These are phyloP conservation scores for Pythium plurisporium DNA, from an alignment of 352 stramenopile genomes.

Conservation along the genomic window DNA sequence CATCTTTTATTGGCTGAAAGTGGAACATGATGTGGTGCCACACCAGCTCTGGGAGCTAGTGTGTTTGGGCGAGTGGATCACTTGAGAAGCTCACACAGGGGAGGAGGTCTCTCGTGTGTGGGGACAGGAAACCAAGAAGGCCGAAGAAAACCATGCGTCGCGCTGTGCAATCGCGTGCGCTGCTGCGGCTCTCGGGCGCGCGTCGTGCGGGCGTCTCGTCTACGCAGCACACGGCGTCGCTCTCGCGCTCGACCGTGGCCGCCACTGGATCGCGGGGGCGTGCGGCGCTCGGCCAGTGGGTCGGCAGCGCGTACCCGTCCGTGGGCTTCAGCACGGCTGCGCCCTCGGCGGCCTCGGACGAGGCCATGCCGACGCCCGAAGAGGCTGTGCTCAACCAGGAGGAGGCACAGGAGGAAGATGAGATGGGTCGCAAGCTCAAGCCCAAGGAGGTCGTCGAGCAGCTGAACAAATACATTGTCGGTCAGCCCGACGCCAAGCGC, in stretches of 20 bases:
- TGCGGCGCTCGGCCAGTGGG: not conserved
- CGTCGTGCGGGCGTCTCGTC: conserved; percentile 1
- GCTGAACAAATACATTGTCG: conserved; percentile 96
- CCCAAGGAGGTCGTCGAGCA: conserved; percentile 90
- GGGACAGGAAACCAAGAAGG: conserved; percentile 21
- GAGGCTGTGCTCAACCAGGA: conserved; percentile 22
- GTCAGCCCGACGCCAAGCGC: conserved; percentile 95
- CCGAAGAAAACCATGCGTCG: conserved; percentile 43
- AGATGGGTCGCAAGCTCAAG: conserved; percentile 85
- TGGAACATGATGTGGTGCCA: conserved; percentile 3
- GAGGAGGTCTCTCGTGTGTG: not conserved
- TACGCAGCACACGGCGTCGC: not conserved
- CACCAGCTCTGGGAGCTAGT: not conserved
- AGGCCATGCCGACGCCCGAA: conserved; percentile 22
- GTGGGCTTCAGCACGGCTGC: conserved; percentile 27
- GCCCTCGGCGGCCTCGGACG: conserved; percentile 17
- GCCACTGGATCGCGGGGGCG: not conserved
- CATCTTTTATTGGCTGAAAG: conserved; percentile 13
- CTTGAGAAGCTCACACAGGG: conserved; percentile 19
- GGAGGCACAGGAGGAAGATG: conserved; percentile 29
- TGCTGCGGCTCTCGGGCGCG: conserved; percentile 38
- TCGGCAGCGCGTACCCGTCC: conserved; percentile 4
- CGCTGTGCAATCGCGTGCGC: conserved; percentile 32
- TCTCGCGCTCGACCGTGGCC: not conserved
- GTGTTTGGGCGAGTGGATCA: conserved; percentile 17